These are phyloP conservation scores for Mucor mucedo DNA, from an alignment of 371 early-diverging fungal species.

Conservation along the genomic window DNA sequence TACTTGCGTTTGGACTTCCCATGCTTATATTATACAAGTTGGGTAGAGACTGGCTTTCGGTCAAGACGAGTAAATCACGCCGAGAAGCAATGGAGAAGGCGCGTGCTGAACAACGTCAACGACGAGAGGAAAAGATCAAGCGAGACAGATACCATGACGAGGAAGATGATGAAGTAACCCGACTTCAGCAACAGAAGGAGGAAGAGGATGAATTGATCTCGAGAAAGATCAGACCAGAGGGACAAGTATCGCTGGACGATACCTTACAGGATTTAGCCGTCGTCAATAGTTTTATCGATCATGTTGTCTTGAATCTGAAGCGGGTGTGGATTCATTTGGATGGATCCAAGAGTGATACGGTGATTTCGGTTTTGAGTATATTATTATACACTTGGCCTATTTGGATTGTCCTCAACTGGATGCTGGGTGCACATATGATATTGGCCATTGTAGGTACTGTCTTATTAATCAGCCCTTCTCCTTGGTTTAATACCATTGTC, in stretches of 20 bases:
- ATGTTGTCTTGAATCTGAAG: slow-evolving; percentile 8
- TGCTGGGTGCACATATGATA: slow-evolving; percentile 27
- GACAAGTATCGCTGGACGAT: slow-evolving; percentile 50
- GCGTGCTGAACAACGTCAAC: slow-evolving; percentile 23
- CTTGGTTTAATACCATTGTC: slow-evolving; percentile 29
- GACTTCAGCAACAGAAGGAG: slow-evolving; percentile 25
- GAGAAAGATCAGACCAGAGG: slow-evolving; percentile 37
- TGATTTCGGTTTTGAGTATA: slow-evolving; percentile 28
- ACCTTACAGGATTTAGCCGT: slow-evolving; percentile 37
- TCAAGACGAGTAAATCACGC: slow-evolving; percentile 26
- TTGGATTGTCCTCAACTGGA: slow-evolving; percentile 36
- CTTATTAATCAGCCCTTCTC: slow-evolving; percentile 29
- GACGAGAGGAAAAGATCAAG: slow-evolving; percentile 8
- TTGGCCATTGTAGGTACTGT: slow-evolving; percentile 32
- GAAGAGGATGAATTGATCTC: slow-evolving; percentile 36
- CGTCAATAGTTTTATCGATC: slow-evolving; percentile 35
- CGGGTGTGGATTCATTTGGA: slow-evolving; percentile 20
- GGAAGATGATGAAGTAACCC: slow-evolving; percentile 27
- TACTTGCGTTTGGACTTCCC: slow-evolving; percentile 38
- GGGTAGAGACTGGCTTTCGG: slow-evolving; percentile 34
- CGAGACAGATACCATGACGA: slow-evolving; percentile 20
- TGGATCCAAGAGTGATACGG: slow-evolving; percentile 32
- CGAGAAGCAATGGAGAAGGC: slow-evolving; percentile 39
- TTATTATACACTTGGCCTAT: slow-evolving; percentile 37
- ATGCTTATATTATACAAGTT: slow-evolving; percentile 30